A percentile compares a stretch with the other conserved stretches of the same genome.
Conservation (phyloP, 768 basidiomycete genomes). For the Gymnopilus dilepis region DNA sequence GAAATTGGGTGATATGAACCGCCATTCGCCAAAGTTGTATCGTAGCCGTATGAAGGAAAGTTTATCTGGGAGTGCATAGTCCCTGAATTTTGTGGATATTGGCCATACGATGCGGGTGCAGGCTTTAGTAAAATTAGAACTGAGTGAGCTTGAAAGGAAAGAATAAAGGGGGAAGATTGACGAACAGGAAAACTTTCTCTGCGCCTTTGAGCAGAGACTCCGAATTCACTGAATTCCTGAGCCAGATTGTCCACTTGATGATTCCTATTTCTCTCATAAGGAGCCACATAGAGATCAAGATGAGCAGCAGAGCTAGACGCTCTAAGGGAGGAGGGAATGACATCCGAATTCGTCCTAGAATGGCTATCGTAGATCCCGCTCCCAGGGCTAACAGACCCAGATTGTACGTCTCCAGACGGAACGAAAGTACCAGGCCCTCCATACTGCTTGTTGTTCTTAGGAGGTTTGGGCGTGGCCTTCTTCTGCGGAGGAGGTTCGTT, state of each 20-base stretch:
- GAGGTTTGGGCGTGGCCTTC: constrained; percentile 55
- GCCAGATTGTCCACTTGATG: constrained; percentile 59
- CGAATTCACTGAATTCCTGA: constrained; percentile 71
- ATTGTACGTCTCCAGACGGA: constrained; percentile 48
- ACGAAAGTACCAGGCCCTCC: constrained; percentile 81
- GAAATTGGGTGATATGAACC: constrained; percentile 37
- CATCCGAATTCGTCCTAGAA: constrained; percentile 50
- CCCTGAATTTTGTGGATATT: constrained; percentile 40
- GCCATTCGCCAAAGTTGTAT: constrained; percentile 41
- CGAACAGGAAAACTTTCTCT: constrained; percentile 65
- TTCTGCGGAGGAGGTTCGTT: constrained; percentile 85
- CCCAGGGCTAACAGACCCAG: constrained; percentile 34
- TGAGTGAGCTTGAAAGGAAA: neutral
- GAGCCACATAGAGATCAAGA: constrained; percentile 73
- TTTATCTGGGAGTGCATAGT: constrained; percentile 36
- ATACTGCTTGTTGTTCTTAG: constrained; percentile 64
- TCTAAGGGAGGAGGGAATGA: constrained; percentile 64
- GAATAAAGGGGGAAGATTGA: neutral
- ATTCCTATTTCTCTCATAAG: constrained; percentile 61
- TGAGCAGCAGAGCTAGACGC: constrained; percentile 65
- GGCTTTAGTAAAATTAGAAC: constrained; percentile 29
- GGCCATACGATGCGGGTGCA: constrained; percentile 40
- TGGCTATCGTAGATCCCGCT: constrained; percentile 41
- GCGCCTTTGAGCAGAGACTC: constrained; percentile 49
- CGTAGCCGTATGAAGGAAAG: constrained; percentile 41